A percentile compares a stretch with the other conserved stretches of the same genome.
phyloP scores from a whole-genome alignment of 139 green algal genomes.

The Chlorella sp. region DNA sequence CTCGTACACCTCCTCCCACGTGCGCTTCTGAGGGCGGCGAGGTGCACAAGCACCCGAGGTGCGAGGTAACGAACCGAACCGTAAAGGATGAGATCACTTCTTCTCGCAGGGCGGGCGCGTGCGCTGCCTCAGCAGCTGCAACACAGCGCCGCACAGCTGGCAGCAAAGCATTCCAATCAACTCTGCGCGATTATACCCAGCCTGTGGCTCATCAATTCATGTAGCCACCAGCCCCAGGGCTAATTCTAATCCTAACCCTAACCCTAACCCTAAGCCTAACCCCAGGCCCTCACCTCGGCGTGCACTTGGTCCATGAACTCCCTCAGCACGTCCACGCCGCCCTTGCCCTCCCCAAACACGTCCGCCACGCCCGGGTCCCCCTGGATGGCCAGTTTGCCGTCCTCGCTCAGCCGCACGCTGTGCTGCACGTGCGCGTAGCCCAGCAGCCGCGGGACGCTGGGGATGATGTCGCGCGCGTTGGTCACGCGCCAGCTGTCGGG shows the following conservation, averaged over 20 bases:
- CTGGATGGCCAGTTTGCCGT: slow-evolving; percentile 12
- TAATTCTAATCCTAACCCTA: no score
- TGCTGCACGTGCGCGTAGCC: slow-evolving; percentile 67
- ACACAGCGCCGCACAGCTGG: no score
- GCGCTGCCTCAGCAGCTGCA: no score
- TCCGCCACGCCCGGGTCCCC: slow-evolving; percentile 10
- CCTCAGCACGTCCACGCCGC: slow-evolving; percentile 31
- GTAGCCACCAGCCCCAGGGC: no score
- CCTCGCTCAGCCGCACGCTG: slow-evolving; percentile 27
- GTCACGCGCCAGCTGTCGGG: slow-evolving; percentile 60
- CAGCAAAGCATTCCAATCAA: no score
- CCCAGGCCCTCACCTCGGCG: slow-evolving; percentile 11
- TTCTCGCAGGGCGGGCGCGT: no score
- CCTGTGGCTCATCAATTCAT: no score
- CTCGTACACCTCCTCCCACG: slow-evolving; percentile 33
- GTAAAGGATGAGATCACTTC: no score
- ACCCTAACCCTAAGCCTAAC: no score
- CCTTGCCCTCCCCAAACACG: slow-evolving; percentile 42
- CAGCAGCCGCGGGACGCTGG: slow-evolving; percentile 59
- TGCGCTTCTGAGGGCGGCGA: slow-evolving; percentile 7
- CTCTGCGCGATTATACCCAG: no score
- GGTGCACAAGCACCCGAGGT: no score
- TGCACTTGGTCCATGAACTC: slow-evolving; percentile 17
- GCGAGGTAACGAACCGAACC: no score
- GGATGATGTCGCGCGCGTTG: slow-evolving; percentile 62